phyloP scores from a whole-genome alignment of 108 stramenopile genomes.

The Chaetoceros muelleri region DNA sequence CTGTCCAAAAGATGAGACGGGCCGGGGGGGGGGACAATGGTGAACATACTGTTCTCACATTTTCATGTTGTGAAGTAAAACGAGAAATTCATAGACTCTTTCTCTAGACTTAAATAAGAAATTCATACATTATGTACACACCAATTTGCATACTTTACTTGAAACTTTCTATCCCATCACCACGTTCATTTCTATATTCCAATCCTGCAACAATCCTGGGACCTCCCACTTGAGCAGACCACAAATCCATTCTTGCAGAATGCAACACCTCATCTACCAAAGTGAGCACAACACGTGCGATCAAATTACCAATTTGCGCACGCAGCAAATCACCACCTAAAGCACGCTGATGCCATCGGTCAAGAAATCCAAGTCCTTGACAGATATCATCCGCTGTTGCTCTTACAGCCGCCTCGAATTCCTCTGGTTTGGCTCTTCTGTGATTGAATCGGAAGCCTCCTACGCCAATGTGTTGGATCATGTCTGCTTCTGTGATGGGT shows the following conservation, averaged over 20 bases:
- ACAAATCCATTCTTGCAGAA: conserved; percentile 74
- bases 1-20: too few relatives aligned
- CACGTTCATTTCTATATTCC: conserved; percentile 40
- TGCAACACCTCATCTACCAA: conserved; percentile 76
- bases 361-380: conserved; percentile 67
- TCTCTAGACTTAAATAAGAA: too few relatives aligned
- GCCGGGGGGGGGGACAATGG: too few relatives aligned
- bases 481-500: conserved; percentile 76
- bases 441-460: conserved; percentile 45
- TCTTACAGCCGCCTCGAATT: conserved; percentile 78
- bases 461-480: conserved; percentile 52
- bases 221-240: conserved; percentile 75
- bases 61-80: too few relatives aligned
- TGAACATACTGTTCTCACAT: too few relatives aligned
- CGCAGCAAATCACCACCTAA: conserved; percentile 72
- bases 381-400: conserved; percentile 71
- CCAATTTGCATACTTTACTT: too few relatives aligned
- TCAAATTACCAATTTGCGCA: conserved; percentile 74
- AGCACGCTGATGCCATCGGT: conserved; percentile 74
- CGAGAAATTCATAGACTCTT: too few relatives aligned
- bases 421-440: conserved; percentile 42
- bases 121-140: too few relatives aligned
- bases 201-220: conserved; percentile 72
- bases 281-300: conserved; percentile 74
- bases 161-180: conserved; percentile 2